Percentiles rank a stretch among this genome's conserved stretches.
Evolutionary conservation across 306 rosid species (phyloP).

Genomic region (Cicer chorassanicum): DNA sequence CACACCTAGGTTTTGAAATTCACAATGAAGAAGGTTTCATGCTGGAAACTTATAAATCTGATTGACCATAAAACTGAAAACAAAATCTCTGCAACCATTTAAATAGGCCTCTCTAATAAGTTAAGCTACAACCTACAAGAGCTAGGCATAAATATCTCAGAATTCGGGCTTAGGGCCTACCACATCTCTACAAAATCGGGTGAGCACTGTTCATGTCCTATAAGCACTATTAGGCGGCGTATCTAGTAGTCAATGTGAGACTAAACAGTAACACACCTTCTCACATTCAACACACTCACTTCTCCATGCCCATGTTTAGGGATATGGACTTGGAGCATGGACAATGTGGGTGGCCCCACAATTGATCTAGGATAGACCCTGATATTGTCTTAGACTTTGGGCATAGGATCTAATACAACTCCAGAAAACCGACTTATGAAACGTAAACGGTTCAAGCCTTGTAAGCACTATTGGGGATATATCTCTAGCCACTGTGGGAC

Average conservation of each 20-base stretch:
- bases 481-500: neutral
- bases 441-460: neutral
- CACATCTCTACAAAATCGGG: neutral
- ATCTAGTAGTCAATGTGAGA: neutral
- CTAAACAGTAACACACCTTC: neutral
- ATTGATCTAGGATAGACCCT: neutral
- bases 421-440: neutral
- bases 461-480: neutral
- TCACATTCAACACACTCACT: neutral
- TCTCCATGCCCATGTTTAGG: neutral
- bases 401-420: neutral
- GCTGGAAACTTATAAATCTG: too few relatives aligned
- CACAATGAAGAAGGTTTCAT: too few relatives aligned
- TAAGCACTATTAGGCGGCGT: neutral
- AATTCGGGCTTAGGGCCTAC: neutral
- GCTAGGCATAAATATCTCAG: slow-evolving; percentile 11
- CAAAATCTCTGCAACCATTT: too few relatives aligned
- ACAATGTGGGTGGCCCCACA: neutral
- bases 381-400: neutral
- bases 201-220: neutral
- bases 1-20: too few relatives aligned
- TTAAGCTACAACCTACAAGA: neutral
- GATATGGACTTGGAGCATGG: slow-evolving; percentile 2
- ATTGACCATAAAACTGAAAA: too few relatives aligned
- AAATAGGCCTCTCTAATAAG: neutral